Evolutionary conservation across 2,329 filamentous ascomycete genomes (phyloP), one percentile per base, ranked within the genome.

Genomic region (Fusarium chlamydosporum): DNA sequence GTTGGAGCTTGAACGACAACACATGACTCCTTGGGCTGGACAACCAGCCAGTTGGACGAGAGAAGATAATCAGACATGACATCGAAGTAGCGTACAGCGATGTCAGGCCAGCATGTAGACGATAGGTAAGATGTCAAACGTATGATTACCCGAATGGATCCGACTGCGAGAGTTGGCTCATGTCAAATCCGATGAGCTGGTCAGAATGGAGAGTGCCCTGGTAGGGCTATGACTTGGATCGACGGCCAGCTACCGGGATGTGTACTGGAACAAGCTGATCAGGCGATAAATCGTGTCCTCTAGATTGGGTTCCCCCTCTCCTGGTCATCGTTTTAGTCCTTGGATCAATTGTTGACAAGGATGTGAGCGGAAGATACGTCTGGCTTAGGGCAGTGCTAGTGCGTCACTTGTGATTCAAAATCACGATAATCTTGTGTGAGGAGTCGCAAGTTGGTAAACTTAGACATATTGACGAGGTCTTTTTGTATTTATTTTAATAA

Each of bases 201-300:
- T 45, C 50, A 56, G 43, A 55, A 61, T 40, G 67, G 42, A 59
- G 51, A 58, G 56, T 51, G 31, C 47, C 59, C 59, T 56, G 41
- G 37, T 66, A 55, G 50, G 51, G 35, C 43, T 57, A 59, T 62
- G 62, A 60, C 61, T 65, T 66, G 35, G 68, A 70, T 71, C 60
- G 56, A 65, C 62, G 50, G 65, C 29, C 41, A 48, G 43, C 56
- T 56, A 46, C 55, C 45, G 29, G 61, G 52, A 37, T 47, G 23
- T 20, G 41, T 35, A 27, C 42, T 37, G 41, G 51, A 54, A 35
- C 18, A 10, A 27, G 42, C 16, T 55, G 31, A 46, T 31, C 31
- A 27, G 31, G 23, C 7, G 33, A 37, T 27, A 18, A 23, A 35
- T 20, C 45, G 47, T 54, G 26, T 48, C 42, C 42, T 37, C 20